Conservation (phyloP, 116 monocot species). For the Phalaenopsis hybrid region DNA sequence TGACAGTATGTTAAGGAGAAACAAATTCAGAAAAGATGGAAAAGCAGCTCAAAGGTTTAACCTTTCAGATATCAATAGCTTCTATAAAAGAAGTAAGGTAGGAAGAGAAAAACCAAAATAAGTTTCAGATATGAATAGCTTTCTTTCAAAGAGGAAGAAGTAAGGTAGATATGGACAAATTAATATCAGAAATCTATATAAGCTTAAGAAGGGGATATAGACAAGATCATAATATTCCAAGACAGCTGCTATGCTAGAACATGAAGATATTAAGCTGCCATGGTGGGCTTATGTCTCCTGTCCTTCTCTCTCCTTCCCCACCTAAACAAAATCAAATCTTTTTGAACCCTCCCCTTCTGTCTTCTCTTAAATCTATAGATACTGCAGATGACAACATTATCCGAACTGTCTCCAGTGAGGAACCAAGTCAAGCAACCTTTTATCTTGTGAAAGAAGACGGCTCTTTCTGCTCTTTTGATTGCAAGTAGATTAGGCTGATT, state of each 20-base stretch:
- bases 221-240: slow-evolving; percentile 33
- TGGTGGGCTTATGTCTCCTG: slow-evolving; percentile 15
- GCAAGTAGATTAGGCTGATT: not conserved
- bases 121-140: not conserved
- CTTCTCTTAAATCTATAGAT: slow-evolving; percentile 8
- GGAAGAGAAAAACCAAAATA: too few relatives aligned
- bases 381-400: slow-evolving; percentile 1
- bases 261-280: slow-evolving; percentile 37
- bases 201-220: slow-evolving; percentile 31
- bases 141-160: slow-evolving; percentile 10
- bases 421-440: slow-evolving; percentile 1
- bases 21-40: slow-evolving; percentile 16
- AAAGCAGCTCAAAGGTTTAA: slow-evolving; percentile 11
- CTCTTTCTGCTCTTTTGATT: not conserved
- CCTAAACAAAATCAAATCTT: slow-evolving; percentile 4
- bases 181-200: slow-evolving; percentile 24
- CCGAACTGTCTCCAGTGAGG: not conserved
- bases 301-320: slow-evolving; percentile 11
- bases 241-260: slow-evolving; percentile 35
- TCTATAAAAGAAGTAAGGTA: slow-evolving; percentile 1
- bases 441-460: not conserved
- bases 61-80: not conserved
- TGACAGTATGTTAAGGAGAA: slow-evolving; percentile 24
- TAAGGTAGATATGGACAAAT: slow-evolving; percentile 17
- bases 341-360: slow-evolving; percentile 7